These are phyloP conservation scores for Hippophae rhamnoides DNA, from an alignment of 306 rosid species.

Conservation along the genomic window DNA sequence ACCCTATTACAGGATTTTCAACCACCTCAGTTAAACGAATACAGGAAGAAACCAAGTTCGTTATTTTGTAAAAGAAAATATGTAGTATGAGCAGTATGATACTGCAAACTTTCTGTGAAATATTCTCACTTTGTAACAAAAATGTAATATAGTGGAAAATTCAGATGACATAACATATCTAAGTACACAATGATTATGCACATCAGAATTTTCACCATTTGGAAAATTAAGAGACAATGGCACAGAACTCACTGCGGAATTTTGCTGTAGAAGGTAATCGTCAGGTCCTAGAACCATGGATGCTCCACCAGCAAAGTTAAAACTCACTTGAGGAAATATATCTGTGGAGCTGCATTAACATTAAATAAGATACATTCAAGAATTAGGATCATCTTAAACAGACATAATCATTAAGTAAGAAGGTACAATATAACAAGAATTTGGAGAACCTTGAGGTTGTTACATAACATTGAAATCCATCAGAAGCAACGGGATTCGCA, in stretches of 20 bases:
- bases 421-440: background rate
- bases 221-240: constrained; percentile 1
- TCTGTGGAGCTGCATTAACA: constrained; percentile 34
- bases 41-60: too few species aligned
- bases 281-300: constrained; percentile 53
- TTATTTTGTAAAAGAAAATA: background rate
- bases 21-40: background rate
- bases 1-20: constrained; percentile 30
- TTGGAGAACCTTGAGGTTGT: constrained; percentile 36
- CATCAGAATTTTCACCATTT: constrained; percentile 8
- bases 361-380: background rate
- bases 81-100: background rate
- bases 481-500: constrained; percentile 29
- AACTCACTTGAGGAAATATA: constrained; percentile 54
- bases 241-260: constrained; percentile 42
- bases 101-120: too few species aligned
- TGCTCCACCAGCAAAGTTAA: constrained; percentile 60
- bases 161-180: background rate
- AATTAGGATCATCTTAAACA: background rate
- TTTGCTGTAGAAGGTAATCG: constrained; percentile 61
- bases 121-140: too few species aligned
- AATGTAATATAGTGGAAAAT: background rate
- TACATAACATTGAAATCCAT: constrained; percentile 48
- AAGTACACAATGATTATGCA: constrained; percentile 1
- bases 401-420: background rate